phyloP scores from a whole-genome alignment of 495 filamentous ascomycete species.

The Podospora australis region DNA sequence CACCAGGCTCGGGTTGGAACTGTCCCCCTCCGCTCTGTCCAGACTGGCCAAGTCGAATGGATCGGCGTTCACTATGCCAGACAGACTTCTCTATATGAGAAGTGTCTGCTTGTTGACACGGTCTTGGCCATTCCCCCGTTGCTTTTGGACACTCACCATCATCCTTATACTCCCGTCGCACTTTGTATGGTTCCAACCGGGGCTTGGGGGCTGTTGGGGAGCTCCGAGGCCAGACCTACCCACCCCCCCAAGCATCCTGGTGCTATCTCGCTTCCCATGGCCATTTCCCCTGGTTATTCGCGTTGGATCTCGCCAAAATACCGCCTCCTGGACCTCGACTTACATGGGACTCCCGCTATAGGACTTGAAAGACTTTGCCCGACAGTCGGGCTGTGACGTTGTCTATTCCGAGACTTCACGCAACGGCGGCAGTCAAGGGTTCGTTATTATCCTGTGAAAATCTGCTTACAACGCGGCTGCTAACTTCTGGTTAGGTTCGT shows the following conservation, averaged over 20 bases:
- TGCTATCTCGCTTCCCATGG: slow-evolving; percentile 32
- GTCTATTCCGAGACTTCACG: slow-evolving; percentile 96
- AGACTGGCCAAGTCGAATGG: slow-evolving; percentile 16
- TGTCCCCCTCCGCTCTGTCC: slow-evolving; percentile 6
- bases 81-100: slow-evolving; percentile 5
- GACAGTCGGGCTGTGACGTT: slow-evolving; percentile 92
- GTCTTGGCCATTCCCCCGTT: slow-evolving; percentile 7
- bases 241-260: slow-evolving; percentile 7
- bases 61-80: slow-evolving; percentile 6
- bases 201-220: neutral
- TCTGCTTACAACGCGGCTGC: slow-evolving; percentile 6
- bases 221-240: slow-evolving; percentile 6
- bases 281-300: slow-evolving; percentile 41
- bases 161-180: too few species aligned
- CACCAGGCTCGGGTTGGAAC: slow-evolving; percentile 7
- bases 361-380: slow-evolving; percentile 99
- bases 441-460: slow-evolving; percentile 30
- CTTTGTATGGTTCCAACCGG: slow-evolving; percentile 16
- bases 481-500: slow-evolving; percentile 65
- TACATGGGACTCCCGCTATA: slow-evolving; percentile 58
- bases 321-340: slow-evolving; percentile 43
- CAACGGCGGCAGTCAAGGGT: slow-evolving; percentile 92
- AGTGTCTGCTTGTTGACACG: slow-evolving; percentile 6
- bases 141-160: slow-evolving; percentile 2
- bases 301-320: slow-evolving; percentile 23